Evolutionary conservation across 1,284 basidiomycete species (phyloP), one percentile per base, ranked within the genome.

Genomic region (Irpex lacteus): DNA sequence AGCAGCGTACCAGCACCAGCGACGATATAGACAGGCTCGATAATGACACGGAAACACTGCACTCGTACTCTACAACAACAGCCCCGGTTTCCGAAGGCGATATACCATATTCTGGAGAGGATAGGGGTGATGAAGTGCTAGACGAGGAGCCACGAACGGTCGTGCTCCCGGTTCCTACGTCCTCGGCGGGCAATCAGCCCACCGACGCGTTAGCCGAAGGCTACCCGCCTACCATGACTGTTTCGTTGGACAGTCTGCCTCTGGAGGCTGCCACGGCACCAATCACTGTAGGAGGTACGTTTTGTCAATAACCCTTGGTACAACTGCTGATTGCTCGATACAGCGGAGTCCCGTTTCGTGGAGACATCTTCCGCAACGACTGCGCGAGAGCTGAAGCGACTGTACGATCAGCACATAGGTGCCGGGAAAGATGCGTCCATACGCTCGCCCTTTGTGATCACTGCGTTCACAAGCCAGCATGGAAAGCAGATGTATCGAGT

Each of bases 391-490:
- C 78, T 94, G 61, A 93, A 93, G 80, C 82, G 82, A 69, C 80
- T 84, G 32, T 91, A 89, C 70, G 91, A 94, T 72, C 83, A 86
- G 63, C 74, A 82, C 53, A 74, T 85, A 49, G 88, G 90, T 15
- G 89, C 92, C 40, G 82, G 84, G 52, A 82, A 83, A 72, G 80
- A 85, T 65, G 50, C 50, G 18, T 19, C 50, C 19, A 78, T 87
- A 15, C 86, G 88, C 44, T 92, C 90, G 8, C 91, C 91, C 2
- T 93, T 88, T 71, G 86, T 85, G 53, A 90, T 92, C 67, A 92
- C 90, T 21, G 85, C 87, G 5, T 88, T 91, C 69, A 82, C 89
- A 61, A 92, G 90, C 71, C 89, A 91, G 71, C 87, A 91, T 74
- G 91, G 91, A 60, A 86, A 85, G 71, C 81, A 83, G 72, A 85